These are phyloP conservation scores for Funneliformis mosseae DNA, from an alignment of 192 early-diverging fungal genomes.

Conservation along the genomic window DNA sequence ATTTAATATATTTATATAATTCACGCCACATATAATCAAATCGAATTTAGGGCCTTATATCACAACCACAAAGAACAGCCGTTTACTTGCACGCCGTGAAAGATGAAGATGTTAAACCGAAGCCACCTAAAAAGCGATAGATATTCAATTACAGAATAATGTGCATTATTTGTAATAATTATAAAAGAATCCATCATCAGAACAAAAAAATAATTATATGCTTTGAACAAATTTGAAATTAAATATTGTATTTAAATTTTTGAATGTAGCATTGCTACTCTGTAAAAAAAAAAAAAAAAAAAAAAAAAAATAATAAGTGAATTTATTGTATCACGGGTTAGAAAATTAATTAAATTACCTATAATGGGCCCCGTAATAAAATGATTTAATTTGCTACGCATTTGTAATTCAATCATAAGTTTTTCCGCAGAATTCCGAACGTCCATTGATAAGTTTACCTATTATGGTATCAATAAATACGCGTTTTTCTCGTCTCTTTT, in stretches of 20 bases:
- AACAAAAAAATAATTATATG: too few species aligned
- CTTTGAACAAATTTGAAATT: too few species aligned
- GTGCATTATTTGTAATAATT: not conserved
- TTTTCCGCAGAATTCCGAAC: not conserved
- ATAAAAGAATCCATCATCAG: too few species aligned
- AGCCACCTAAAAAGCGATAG: conserved; percentile 22
- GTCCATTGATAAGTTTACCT: not conserved
- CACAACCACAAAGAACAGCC: not conserved
- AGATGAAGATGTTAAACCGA: conserved; percentile 34
- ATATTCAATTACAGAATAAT: not conserved
- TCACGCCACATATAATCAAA: not conserved
- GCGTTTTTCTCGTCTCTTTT: not conserved
- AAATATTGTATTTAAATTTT: too few species aligned
- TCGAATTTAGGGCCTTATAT: not conserved
- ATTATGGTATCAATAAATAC: not conserved
- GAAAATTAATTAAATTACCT: too few species aligned
- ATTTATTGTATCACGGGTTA: too few species aligned
- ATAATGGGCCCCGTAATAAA: too few species aligned
- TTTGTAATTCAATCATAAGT: not conserved
- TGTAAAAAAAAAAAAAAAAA: too few species aligned
- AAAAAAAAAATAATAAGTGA: too few species aligned
- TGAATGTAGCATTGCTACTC: too few species aligned
- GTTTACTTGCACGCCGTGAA: conserved; percentile 31
- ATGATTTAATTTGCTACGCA: too few species aligned
- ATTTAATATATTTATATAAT: not conserved